Base-by-base conservation (phyloP, 768 basidiomycete species). In the Hypholoma sublateritium region DNA sequence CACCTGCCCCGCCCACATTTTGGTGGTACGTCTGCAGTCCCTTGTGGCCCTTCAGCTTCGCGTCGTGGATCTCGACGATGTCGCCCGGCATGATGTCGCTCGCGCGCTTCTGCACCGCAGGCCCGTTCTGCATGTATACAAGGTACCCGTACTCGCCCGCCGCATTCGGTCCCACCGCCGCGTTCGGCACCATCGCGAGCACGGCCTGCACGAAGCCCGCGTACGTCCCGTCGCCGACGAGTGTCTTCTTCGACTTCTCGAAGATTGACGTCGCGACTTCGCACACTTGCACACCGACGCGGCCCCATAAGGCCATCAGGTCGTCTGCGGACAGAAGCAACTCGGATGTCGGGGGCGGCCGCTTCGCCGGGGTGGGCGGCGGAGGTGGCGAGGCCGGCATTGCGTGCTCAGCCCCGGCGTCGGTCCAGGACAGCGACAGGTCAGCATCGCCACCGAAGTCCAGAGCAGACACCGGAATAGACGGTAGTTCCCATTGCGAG, bases 31-130 rank as follows among this genome's bases (percentile, higher is more conserved):
- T 75, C 44, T 88, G 83, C 50, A 97, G 67, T 2, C 88, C 91
- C 69, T 93, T 96, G 64, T 95, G 93, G 13, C 95, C 80, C 67
- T 83, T 84, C 52, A 83, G 69, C 67, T 79, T 86, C 44, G 90
- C 91, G 55, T 93, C 91, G 50, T 79, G 74, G 56, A 95, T 70
- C 58, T 84, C 80, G 46, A 94, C 77, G 9, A 97, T 73, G 70
- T 97, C 95, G 2, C 95, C 95, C 0, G 93, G 89, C 81, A 89
- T 77, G 57, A 93, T 90, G 19, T 95, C 93, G 63, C 87, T 88
- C 32, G 79, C 75, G 48, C 91, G 80, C 59, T 85, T 84, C 70
- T 87, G 84, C 57, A 96, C 90, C 12, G 84, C 72, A 0, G 66
- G 63, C 0, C 80, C 89, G 28, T 77, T 82, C 73, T 95, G 93